Evolutionary conservation across 2,329 filamentous ascomycete genomes (phyloP), one percentile per base, ranked within the genome.

Genomic region (Alternaria hordeiaustralica): DNA sequence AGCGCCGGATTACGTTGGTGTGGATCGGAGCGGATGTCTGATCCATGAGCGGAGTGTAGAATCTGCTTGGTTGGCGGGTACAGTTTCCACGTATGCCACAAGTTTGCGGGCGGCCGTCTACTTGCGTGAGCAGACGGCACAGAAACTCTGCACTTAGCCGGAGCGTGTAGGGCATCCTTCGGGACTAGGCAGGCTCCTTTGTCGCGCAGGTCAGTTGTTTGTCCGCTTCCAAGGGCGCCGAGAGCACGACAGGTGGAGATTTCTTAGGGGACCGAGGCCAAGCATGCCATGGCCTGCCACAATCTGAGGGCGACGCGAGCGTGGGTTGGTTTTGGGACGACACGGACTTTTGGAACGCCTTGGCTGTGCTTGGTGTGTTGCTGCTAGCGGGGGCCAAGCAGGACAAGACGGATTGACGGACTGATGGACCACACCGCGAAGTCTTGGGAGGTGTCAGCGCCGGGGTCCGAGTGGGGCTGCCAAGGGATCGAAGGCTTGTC

Each of bases 401-500:
- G 45, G 65, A 74, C 71, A 73, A 72, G 71, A 69, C 71, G 71
- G 70, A 67, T 49, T 63, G 69, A 67, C 70, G 67, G 70, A 65
- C 63, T 63, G 47, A 55, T 46, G 61, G 46, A 47, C 59, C 58
- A 57, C 49, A 51, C 47, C 21, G 58, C 60, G 56, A 65, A 64
- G 70, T 60, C 69, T 72, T 75, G 71, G 71, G 30, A 69, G 61
- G 72, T 71, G 73, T 74, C 72, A 72, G 71, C 62, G 60, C 69
- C 54, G 61, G 67, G 68, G 45, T 55, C 12, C 54, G 23, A 63
- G 64, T 70, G 72, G 71, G 46, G 18, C 55, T 25, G 69, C 72
- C 74, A 75, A 77, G 74, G 57, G 55, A 65, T 67, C 62, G 63
- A 76, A 78, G 75, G 75, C 76, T 78, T 78, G 76, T 78, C 72